Evolutionary conservation across 2,329 filamentous ascomycete species (phyloP), one percentile per base, ranked within the genome.

Genomic region (Dothidotthia symphoricarpi): DNA sequence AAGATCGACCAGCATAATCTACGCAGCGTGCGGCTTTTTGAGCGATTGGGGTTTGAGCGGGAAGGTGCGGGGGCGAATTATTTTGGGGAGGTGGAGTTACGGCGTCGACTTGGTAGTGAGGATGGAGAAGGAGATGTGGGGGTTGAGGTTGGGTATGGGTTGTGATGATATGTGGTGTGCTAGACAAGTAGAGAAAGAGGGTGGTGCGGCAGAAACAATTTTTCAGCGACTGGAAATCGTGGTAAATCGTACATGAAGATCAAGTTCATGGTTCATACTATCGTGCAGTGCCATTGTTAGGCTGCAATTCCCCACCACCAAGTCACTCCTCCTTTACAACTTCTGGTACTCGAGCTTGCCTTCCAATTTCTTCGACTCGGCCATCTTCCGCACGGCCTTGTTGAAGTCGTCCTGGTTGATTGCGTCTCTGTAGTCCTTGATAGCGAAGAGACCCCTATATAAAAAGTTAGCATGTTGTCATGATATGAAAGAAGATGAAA

Each of bases 331-430:
- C 31, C 27, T 47, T 48, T 83, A 95, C 72, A 95, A 75, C 74
- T 95, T 95, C 80, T 95, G 85, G 73, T 96, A 97, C 70, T 97
- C 91, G 33, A 97, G 77, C 75, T 97, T 97, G 70, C 93, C 91
- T 71, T 98, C 93, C 59, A 98, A 73, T 74, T 98, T 98, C 87
- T 98, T 98, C 46, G 88, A 79, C 71, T 98, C 93, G 12, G 87
- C 89, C 54, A 98, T 86, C 80, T 98, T 98, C 54, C 93, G 84
- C 37, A 98, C 93, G 3, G 93, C 93, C 74, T 96, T 96, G 76
- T 96, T 98, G 82, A 97, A 96, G 65, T 98, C 93, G 61, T 98
- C 93, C 69, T 98, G 93, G 72, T 87, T 97, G 70, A 98, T 87
- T 10, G 89, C 82, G 59, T 98, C 93, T 46, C 94, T 78, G 69